Evolutionary conservation across 176 grass and related monocot species (phyloP), one percentile per base, ranked within the genome.

Genomic region (Phyllostachys edulis): DNA sequence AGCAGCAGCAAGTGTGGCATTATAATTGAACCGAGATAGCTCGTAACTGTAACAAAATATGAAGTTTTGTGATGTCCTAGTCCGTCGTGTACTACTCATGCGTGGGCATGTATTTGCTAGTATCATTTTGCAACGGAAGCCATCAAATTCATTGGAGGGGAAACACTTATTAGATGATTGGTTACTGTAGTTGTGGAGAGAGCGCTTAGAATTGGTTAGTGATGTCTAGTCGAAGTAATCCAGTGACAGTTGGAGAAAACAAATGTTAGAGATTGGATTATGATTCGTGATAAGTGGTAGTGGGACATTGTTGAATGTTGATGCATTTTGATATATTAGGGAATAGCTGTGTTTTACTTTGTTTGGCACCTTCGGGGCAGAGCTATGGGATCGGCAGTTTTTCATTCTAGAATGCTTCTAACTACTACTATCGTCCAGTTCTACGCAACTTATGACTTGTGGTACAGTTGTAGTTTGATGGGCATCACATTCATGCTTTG

Each of bases 381-480:
- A 42, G 24, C 68, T 55, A 34, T 70, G 9, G 37, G 20, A 49
- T 82, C 26, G 40, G 16, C 17, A 56, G 23, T n/a, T 63, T 55
- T 57, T 65, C 16, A 40, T 65, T 23, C 39, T 46, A 72, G 6
- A 47, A 12, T 59, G 12, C 20, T 6, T 26, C 42, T 41, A 54
- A 41, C 5, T 36, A 10, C 18, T 38, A 32, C 29, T 62, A 21
- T 24, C 46, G 4, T 71, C 77, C 24, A 71, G 20, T 47, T 71
- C 20, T 21, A 23, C 20, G 27, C 32, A 77, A 4, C 44, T n/a
- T 21, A 38, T 76, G 72, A 5, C 21, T 9, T 74, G 40, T 50
- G 27, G 7, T 52, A 11, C 26, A 20, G n/a, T 37, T 37, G 26
- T 89, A 71, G 47, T 59, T 77, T 78, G 38, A 55, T 81, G 63